phyloP scores from a whole-genome alignment of 106 monocot genomes.

The Acorus calamus region DNA sequence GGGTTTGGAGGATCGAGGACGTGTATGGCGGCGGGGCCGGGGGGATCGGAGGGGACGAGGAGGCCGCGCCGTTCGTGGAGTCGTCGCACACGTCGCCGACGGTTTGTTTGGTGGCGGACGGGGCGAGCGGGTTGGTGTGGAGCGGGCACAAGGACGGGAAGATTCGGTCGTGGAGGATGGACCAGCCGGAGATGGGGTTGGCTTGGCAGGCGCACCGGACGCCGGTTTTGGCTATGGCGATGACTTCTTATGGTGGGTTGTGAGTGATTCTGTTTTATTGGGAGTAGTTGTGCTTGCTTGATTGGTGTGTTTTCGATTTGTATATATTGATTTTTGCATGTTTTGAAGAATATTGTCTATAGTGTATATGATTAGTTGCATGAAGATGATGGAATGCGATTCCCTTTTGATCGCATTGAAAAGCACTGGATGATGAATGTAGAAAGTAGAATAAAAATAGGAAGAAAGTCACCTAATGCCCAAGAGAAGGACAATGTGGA shows the following conservation, averaged over 20 bases:
- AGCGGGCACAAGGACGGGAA: constrained; percentile 94
- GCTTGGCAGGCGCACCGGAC: constrained; percentile 81
- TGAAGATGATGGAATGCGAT: too few relatives aligned
- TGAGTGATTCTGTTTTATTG: too few relatives aligned
- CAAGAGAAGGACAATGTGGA: too few relatives aligned
- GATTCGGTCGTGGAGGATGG: constrained; percentile 75
- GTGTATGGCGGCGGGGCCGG: constrained; percentile 18
- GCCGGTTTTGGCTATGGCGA: constrained; percentile 58
- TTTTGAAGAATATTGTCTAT: too few relatives aligned
- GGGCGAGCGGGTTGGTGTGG: constrained; percentile 54
- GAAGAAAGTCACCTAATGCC: too few relatives aligned
- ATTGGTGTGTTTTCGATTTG: too few relatives aligned
- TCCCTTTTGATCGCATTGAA: too few relatives aligned
- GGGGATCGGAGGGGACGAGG: constrained; percentile 58
- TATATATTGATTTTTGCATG: too few relatives aligned
- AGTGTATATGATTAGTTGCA: too few relatives aligned
- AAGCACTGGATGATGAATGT: too few relatives aligned
- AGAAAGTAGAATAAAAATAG: too few relatives aligned
- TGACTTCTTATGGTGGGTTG: constrained; percentile 66
- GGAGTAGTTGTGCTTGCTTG: too few relatives aligned
- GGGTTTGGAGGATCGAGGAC: constrained; percentile 53
- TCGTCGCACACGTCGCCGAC: constrained; percentile 36
- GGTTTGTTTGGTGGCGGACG: constrained; percentile 62
- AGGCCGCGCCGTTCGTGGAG: constrained; percentile 60
- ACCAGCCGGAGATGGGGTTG: not conserved